phyloP scores from a whole-genome alignment of 192 early-diverging fungal genomes.

The Jimgerdemannia lactiflua region DNA sequence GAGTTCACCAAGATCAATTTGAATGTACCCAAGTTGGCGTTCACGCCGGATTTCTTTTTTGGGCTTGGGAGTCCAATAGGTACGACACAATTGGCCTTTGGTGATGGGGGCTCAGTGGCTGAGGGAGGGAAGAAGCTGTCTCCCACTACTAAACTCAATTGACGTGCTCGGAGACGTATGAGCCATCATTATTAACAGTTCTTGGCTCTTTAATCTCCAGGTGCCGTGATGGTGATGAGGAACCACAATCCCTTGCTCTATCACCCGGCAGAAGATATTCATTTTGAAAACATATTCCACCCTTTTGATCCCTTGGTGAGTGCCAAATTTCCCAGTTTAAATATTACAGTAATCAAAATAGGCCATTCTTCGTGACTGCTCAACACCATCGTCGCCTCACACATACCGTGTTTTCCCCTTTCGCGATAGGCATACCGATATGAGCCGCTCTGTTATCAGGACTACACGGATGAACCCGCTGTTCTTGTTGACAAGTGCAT shows the following conservation, averaged over 20 bases:
- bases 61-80: slow-evolving; percentile 44
- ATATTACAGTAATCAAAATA: too few relatives aligned
- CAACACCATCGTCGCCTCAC: neutral
- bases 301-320: slow-evolving; percentile 66
- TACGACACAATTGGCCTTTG: neutral
- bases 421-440: slow-evolving; percentile 55
- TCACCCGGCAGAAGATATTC: slow-evolving; percentile 46
- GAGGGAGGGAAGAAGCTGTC: too few relatives aligned
- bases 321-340: too few relatives aligned
- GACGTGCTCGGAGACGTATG: too few relatives aligned
- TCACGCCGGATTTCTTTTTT: slow-evolving; percentile 47
- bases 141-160: too few relatives aligned
- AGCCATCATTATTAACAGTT: too few relatives aligned
- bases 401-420: neutral
- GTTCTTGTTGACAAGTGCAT: slow-evolving; percentile 26
- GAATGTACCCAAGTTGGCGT: slow-evolving; percentile 35
- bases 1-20: slow-evolving; percentile 24
- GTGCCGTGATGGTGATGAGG: slow-evolving; percentile 63
- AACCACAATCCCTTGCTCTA: slow-evolving; percentile 51
- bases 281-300: slow-evolving; percentile 72
- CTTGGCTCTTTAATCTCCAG: slow-evolving; percentile 4
- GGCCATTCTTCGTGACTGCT: too few relatives aligned
- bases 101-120: slow-evolving; percentile 2
- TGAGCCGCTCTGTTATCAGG: slow-evolving; percentile 52
- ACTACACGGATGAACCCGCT: slow-evolving; percentile 31